Evolutionary conservation across 1,139 yeast species (phyloP), one percentile per base, ranked within the genome.

Genomic region (Pichia sp.): DNA sequence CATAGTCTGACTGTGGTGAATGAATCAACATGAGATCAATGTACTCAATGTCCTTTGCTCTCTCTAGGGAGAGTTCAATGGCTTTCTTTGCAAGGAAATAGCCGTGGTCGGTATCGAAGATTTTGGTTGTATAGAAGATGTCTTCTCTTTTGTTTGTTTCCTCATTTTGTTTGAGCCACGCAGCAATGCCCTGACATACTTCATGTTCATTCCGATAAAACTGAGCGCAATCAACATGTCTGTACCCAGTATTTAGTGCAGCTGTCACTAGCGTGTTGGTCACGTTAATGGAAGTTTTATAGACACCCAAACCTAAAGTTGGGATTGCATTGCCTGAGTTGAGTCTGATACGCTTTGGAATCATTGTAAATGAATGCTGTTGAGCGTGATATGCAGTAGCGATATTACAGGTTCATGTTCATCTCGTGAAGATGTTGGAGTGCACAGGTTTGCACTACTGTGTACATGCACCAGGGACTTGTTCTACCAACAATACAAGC

Each of bases 221-320:
- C 16, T 66, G 64, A 3, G 86, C 87, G 5, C 77, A 64, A 50
- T 79, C 87, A 34, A 79, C 63, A 47, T 79, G 87, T 45, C 93
- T 71, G 54, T 81, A 82, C 0, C 94, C 94, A 19, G 56, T 63
- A 24, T 66, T 63, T 48, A 83, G 64, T 1, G 81, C 83, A 25
- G 64, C 54, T 41, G 64, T 60, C 2, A 74, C 78, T 20, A 70
- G 49, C 1, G 55, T 52, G 3, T 63, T 53, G 1, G 77, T 66
- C 11, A 58, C 60, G 2, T 50, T 44, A 13, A 58, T 53, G 3
- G 77, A 65, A 2, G 74, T 56, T 39, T 63, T 53, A 61, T 73
- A 77, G 4, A 74, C 68, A 2, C 86, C 86, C 10, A 76, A 60
- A 0, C 80, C 86, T 18, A 77, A 57, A 1, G 63, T 59, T 15